A percentile compares a stretch with the other conserved stretches of the same genome.
Conservation (phyloP, 495 filamentous ascomycete genomes). For the Daldinia childiae region DNA sequence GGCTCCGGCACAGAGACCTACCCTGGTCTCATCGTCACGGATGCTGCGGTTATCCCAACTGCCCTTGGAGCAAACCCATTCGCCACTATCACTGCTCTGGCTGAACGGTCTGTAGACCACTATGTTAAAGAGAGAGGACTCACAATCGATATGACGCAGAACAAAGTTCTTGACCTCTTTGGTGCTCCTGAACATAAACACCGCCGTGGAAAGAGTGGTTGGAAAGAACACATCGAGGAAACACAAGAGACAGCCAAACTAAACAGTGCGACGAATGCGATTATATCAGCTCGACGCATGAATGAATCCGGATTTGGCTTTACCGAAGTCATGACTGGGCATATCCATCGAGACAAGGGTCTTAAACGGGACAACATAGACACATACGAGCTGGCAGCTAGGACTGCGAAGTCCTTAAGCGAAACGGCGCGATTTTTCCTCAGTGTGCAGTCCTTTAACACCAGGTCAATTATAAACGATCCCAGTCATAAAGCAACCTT, state of each 20-base stretch:
- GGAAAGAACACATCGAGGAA: conserved; percentile 35
- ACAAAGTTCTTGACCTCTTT: conserved; percentile 59
- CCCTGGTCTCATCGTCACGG: conserved; percentile 68
- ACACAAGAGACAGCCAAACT: conserved; percentile 46
- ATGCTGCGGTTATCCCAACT: conserved; percentile 70
- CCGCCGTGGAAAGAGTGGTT: conserved; percentile 14
- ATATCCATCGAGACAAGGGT: conserved; percentile 62
- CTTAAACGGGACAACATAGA: conserved; percentile 57
- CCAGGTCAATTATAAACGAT: conserved; percentile 52
- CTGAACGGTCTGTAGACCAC: conserved; percentile 67
- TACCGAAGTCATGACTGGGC: conserved; percentile 71
- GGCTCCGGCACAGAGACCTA: conserved; percentile 62
- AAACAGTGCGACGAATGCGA: conserved; percentile 50
- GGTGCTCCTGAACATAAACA: conserved; percentile 51
- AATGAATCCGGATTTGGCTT: conserved; percentile 64
- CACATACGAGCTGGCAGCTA: conserved; percentile 65
- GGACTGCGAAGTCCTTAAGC: conserved; percentile 60
- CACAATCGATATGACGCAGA: conserved; percentile 61
- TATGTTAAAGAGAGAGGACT: conserved; percentile 55
- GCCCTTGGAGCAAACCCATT: conserved; percentile 75
- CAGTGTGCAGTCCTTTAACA: conserved; percentile 65
- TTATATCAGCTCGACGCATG: conserved; percentile 53
- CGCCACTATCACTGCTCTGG: conserved; percentile 73
- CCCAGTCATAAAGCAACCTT: conserved; percentile 63
- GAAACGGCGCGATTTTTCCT: conserved; percentile 69